These are phyloP conservation scores for Colletotrichum costaricense DNA, from an alignment of 2,329 filamentous ascomycete species.

Conservation along the genomic window DNA sequence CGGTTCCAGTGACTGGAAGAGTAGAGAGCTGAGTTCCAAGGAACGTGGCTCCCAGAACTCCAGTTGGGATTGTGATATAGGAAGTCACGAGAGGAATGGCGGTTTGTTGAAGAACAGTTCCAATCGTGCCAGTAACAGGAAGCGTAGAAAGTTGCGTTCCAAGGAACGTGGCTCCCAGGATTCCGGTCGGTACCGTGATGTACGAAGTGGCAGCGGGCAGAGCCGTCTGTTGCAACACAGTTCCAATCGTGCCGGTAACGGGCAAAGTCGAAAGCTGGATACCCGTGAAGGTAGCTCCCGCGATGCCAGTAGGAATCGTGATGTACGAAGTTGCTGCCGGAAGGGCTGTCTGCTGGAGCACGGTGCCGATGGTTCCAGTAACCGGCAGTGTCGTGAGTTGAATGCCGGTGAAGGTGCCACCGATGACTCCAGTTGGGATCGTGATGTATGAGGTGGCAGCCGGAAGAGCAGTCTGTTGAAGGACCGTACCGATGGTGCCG, in stretches of 20 bases:
- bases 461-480: slow-evolving; percentile 6
- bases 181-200: not conserved
- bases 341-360: not conserved
- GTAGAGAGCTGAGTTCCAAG: not conserved
- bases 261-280: not conserved
- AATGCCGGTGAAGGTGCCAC: not conserved
- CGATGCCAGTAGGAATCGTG: not conserved
- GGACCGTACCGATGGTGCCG: not conserved
- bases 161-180: not conserved
- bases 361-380: not conserved
- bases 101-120: not conserved
- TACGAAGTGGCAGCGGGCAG: not conserved
- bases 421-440: not conserved
- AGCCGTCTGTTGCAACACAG: not conserved
- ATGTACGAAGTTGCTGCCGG: not conserved
- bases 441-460: not conserved
- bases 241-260: not conserved
- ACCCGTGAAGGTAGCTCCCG: not conserved
- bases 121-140: not conserved
- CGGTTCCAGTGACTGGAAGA: not conserved
- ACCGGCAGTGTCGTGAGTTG: not conserved
- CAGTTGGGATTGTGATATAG: not conserved
- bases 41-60: not conserved
- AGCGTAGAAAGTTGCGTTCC: not conserved
- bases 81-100: not conserved